phyloP scores from a whole-genome alignment of 2,329 filamentous ascomycete genomes.

The Trichoderma sp. region DNA sequence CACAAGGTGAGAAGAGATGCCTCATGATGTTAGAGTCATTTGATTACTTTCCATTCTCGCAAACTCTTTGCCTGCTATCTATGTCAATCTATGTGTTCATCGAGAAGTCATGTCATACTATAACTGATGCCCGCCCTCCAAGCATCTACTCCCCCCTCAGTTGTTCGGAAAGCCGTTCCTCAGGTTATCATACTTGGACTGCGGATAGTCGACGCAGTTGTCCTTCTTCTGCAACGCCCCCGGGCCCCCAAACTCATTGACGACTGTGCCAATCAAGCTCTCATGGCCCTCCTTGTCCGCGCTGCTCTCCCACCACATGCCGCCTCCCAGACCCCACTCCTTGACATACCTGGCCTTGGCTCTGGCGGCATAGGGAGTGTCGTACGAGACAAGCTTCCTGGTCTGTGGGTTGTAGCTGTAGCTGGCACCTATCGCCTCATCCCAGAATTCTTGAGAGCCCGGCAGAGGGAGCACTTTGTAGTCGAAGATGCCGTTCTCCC shows the following conservation, averaged over 20 bases:
- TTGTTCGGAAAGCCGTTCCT: slow-evolving; percentile 57
- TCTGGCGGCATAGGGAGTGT: slow-evolving; percentile 67
- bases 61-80: too few relatives aligned
- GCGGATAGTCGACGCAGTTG: slow-evolving; percentile 66
- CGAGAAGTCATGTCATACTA: neutral
- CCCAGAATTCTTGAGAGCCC: slow-evolving; percentile 65
- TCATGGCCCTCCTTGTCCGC: slow-evolving; percentile 67
- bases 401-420: slow-evolving; percentile 72
- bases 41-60: too few relatives aligned
- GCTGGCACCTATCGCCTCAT: slow-evolving; percentile 66
- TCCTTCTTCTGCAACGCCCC: slow-evolving; percentile 51
- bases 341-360: slow-evolving; percentile 74
- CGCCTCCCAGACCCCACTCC: slow-evolving; percentile 71
- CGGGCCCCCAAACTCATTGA: slow-evolving; percentile 60
- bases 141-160: slow-evolving; percentile 31
- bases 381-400: slow-evolving; percentile 76
- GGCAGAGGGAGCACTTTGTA: slow-evolving; percentile 79
- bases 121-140: too few relatives aligned
- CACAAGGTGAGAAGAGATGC: too few relatives aligned
- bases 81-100: too few relatives aligned
- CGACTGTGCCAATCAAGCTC: slow-evolving; percentile 70
- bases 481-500: slow-evolving; percentile 85
- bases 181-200: slow-evolving; percentile 72
- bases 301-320: slow-evolving; percentile 98
- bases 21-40: too few relatives aligned